These are phyloP conservation scores for Phragmites australis DNA, from an alignment of 176 grass and related monocot genomes.

Conservation along the genomic window DNA sequence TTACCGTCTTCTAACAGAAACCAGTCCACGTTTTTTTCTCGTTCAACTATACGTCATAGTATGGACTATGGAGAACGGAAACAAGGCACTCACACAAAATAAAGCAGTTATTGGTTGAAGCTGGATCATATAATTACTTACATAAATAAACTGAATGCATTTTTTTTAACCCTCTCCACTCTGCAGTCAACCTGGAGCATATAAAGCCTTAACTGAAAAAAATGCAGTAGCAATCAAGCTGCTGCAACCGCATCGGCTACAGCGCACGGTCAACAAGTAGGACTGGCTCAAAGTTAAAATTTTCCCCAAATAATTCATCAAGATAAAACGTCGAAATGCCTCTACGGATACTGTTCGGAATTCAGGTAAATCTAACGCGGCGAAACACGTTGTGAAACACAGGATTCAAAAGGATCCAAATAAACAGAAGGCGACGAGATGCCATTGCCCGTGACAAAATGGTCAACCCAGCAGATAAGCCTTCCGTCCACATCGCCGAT, in stretches of 20 bases:
- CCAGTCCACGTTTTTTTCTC: background rate
- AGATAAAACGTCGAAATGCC: background rate
- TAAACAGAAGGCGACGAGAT: background rate
- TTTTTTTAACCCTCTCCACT: background rate
- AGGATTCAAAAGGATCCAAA: background rate
- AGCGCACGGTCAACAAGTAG: background rate
- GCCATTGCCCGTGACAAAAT: background rate
- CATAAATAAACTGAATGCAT: background rate
- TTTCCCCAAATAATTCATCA: background rate
- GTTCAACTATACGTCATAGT: background rate
- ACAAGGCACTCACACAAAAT: background rate
- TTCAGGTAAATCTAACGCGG: background rate
- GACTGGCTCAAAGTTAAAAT: background rate
- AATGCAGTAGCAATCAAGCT: background rate
- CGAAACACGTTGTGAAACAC: background rate
- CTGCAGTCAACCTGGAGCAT: background rate
- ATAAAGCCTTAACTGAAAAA: background rate
- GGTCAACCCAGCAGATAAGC: constrained; percentile 41
- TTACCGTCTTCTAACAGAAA: background rate
- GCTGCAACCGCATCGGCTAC: background rate
- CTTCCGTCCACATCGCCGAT: constrained; percentile 9
- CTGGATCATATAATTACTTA: background rate
- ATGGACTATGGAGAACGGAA: background rate
- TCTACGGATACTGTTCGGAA: background rate
- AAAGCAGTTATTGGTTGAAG: background rate